These are phyloP conservation scores for Miscanthus lutarioriparius DNA, from an alignment of 176 grass and related monocot genomes.

Conservation along the genomic window DNA sequence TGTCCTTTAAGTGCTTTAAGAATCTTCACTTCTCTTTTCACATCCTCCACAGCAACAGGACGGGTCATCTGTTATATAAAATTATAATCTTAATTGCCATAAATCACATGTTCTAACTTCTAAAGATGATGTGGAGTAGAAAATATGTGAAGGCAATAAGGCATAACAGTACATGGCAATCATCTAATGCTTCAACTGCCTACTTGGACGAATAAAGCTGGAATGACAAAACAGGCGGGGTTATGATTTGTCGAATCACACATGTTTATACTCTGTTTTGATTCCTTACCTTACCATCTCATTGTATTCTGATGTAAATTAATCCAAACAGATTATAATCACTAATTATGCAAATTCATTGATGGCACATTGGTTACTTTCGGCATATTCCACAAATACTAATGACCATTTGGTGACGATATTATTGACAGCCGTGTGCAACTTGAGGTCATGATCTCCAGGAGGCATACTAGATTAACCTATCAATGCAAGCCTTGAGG, in stretches of 20 bases:
- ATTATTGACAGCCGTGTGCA: not conserved
- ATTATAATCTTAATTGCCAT: conserved; percentile 21
- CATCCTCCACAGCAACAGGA: conserved; percentile 78
- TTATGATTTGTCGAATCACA: not conserved
- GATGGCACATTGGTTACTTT: not conserved
- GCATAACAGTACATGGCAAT: not conserved
- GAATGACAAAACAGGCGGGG: not conserved
- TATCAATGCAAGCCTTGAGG: not conserved
- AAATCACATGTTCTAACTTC: conserved; percentile 24
- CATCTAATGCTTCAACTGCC: conserved; percentile 4
- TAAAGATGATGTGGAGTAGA: conserved; percentile 2
- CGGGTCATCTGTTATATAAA: conserved; percentile 63
- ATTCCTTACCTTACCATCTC: not conserved
- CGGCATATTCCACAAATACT: not conserved
- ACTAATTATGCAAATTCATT: not conserved
- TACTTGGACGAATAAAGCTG: not conserved
- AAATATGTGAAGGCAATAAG: conserved; percentile 18
- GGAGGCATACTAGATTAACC: conserved; percentile 6
- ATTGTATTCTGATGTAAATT: not conserved
- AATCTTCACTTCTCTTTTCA: conserved; percentile 93
- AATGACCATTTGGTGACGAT: not conserved
- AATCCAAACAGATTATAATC: conserved; percentile 3
- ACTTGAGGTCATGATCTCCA: not conserved
- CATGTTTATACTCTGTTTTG: conserved; percentile 3
- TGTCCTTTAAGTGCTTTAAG: conserved; percentile 78